Evolutionary conservation across 192 early-diverging fungal genomes (phyloP), one percentile per base, ranked within the genome.

Genomic region (Thoreauomyces humboldtii): DNA sequence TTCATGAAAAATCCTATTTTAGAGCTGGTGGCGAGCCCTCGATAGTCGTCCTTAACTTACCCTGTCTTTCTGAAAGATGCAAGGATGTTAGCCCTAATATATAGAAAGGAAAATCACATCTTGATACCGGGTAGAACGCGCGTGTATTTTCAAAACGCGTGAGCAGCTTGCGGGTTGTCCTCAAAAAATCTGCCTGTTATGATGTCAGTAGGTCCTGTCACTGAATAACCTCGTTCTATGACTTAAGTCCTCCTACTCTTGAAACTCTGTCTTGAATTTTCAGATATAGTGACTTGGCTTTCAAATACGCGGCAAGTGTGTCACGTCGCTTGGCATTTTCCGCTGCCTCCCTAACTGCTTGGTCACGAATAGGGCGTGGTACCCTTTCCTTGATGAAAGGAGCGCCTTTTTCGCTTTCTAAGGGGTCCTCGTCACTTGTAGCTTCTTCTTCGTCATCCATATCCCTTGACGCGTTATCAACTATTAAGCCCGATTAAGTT

Each of bases 111-210:
- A n/a, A n/a, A n/a, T n/a, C n/a, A n/a, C n/a, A n/a, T n/a, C n/a
- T n/a, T n/a, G n/a, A n/a, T n/a, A n/a, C n/a, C 17, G 75, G 75
- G 64, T 77, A 81, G 61, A 81, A 81, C 21, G 29, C 46, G 37
- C 59, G 38, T 2, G 66, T 70, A 19, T 58, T 73, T 61, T 77
- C 69, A 48, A 81, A 81, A 12, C 60, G 34, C 29, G 35, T 37
- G 3, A 77, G 34, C 2, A 81, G 52, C 21, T 55, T 67, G 12
- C 75, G 32, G 0, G 73, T 65, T 41, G 62, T 72, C 21, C 72
- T 55, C 9, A 72, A 24, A 48, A 75, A 72, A 28, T 73, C 77
- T 1, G 70, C 60, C 70, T 67, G 35, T n/a, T n/a, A n/a, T 24
- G 29, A 22, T 17, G 22, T 37, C 35, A 25, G 7, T 15, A 14